Base-by-base conservation (phyloP, 2,329 filamentous ascomycete species). In the Penicillium paneum region DNA sequence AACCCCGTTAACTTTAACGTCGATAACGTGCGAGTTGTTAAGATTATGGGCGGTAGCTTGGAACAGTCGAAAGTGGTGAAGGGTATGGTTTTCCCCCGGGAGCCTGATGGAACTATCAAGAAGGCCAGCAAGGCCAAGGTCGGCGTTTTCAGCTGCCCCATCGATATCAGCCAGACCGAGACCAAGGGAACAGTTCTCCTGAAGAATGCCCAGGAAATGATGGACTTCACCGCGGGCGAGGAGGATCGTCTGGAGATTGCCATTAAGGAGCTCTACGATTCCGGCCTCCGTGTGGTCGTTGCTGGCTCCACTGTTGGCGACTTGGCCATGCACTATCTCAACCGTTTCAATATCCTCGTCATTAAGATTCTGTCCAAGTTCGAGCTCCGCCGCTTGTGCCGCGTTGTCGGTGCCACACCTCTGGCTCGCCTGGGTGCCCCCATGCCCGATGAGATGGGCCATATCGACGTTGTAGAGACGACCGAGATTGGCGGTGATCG, bases 361-460 rank as follows among this genome's bases (percentile, higher is more conserved):
- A 93, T 99, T 81, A 96, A 96, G 77, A 88, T 99, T 64, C 85
- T 97, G 68, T 96, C 91, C 78, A 99, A 99, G 78, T 99, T 97
- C 70, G 94, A 99, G 78, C 85, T 99, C 57, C 88, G 94, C 65
- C 85, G 94, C 68, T 81, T 97, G 68, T 99, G 95, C 82, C 88
- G 94, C 59, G 94, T 99, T 24, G 93, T 97, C 49, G 93, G 93
- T 59, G 94, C 94, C 53, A 97, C 94, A 13, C 94, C 94, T n/a
- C 83, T 99, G 59, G 95, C 95, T 49, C 88, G 94, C 67, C 82
- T 99, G 44, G 94, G 94, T 61, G 94, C 95, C 15, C 94, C 94
- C 41, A 99, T 99, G 94, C 94, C 95, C n/a, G 94, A 99, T 66
- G 94, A 99, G 81, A 97, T 96, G 92, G 94, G 94, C 62, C 88